Evolutionary conservation across 1,284 basidiomycete genomes (phyloP), one percentile per base, ranked within the genome.

Genomic region (Schizophyllum amplum): DNA sequence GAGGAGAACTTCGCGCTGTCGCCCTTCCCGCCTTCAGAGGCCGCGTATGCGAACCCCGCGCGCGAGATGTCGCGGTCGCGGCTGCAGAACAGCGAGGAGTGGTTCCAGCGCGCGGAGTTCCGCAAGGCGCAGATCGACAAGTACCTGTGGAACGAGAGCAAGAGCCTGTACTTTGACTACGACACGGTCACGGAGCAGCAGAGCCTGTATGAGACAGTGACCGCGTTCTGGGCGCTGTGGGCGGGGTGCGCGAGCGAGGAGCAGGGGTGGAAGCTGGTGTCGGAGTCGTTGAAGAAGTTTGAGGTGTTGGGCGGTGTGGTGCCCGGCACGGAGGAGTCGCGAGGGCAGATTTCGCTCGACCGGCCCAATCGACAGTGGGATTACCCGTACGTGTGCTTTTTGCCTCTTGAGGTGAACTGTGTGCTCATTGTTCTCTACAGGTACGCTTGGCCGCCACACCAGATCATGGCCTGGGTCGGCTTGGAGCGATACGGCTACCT

Each of bases 331-430:
- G 96, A 98, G 67, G 92, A 95, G 71, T 98, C 94, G 52, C 83
- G 96, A 59, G 96, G 96, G 51, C 91, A 90, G 70, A 94, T 99
- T 62, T 94, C 94, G 15, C 78, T 98, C 55, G 92, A 97, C 67
- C 80, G 96, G 52, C 97, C 97, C n/a, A 98, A 98, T 74, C 91
- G 97, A 64, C 97, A 98, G 70, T 98, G 96, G 96, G 96, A 92
- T 68, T 92, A 88, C 68, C 89, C 89, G 80, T 92, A 72, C 63
- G 86, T 81, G 52, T 53, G 57, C 53, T 11, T 47, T 60, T 57
- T 51, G 51, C 56, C 58, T 53, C 23, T n/a, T n/a, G n/a, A n/a
- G n/a, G 17, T 15, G 52, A 23, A 17, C 55, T 15, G 27, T 56
- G 50, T 24, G 52, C 58, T 59, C 49, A 63, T 50, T 24, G 56